phyloP scores from a whole-genome alignment of 1,284 basidiomycete species.

The Cutaneotrichosporon mucoides region DNA sequence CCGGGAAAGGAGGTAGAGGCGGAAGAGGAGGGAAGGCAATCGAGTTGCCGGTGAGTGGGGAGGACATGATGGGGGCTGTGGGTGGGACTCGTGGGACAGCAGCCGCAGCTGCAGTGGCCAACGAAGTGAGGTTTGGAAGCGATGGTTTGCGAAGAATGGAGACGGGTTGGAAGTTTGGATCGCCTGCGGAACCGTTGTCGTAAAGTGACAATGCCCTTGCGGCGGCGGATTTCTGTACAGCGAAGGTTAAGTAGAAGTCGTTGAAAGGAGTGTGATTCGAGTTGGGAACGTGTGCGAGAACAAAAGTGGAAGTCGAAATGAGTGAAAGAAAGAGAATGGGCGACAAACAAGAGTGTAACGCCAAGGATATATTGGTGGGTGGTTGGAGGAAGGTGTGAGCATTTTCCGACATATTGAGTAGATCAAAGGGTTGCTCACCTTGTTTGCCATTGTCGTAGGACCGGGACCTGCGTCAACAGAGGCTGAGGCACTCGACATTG shows the following conservation, averaged over 20 bases:
- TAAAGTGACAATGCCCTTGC: neutral
- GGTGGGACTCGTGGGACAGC: neutral
- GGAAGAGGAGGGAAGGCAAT: conserved; percentile 18
- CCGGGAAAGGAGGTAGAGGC: conserved; percentile 11
- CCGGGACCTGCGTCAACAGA: neutral
- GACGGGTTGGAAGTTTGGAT: conserved; percentile 3
- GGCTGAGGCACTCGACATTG: neutral
- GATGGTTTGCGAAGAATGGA: conserved; percentile 20
- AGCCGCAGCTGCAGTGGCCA: neutral
- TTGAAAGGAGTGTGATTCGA: neutral
- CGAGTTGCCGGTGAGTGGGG: neutral
- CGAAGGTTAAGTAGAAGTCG: neutral
- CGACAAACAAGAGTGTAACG: too few relatives aligned
- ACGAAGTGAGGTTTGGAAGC: conserved; percentile 3
- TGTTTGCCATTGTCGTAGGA: neutral
- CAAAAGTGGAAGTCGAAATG: neutral
- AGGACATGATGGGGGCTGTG: neutral
- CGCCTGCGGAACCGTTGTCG: neutral
- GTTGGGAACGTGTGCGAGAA: neutral
- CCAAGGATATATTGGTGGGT: too few relatives aligned
- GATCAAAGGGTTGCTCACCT: neutral
- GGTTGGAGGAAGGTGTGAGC: too few relatives aligned
- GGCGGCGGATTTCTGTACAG: neutral
- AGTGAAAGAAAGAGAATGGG: neutral
- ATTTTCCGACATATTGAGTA: neutral